Conservation (phyloP, 2,329 filamentous ascomycete genomes). For the Colletotrichum ledebouriae region DNA sequence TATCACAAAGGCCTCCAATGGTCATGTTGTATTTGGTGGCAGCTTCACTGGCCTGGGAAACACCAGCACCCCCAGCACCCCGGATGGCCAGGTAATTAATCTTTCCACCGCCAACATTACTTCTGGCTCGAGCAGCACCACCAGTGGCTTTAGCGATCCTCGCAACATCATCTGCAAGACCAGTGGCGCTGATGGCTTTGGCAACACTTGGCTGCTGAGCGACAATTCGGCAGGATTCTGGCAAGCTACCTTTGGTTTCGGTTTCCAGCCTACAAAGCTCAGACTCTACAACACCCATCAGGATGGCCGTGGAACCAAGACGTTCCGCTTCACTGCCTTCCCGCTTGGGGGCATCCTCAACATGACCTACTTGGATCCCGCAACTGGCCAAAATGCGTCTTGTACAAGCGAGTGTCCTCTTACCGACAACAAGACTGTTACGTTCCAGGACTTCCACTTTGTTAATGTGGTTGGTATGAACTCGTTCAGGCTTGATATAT, state of each 20-base stretch:
- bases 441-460: slow-evolving; percentile 91
- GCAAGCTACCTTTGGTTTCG: slow-evolving; percentile 85
- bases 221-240: slow-evolving; percentile 84
- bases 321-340: slow-evolving; percentile 87
- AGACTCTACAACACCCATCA: slow-evolving; percentile 89
- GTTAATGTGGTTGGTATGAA: slow-evolving; percentile 92
- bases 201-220: slow-evolving; percentile 85
- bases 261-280: slow-evolving; percentile 88
- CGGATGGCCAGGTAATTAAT: slow-evolving; percentile 85
- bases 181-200: slow-evolving; percentile 73
- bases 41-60: slow-evolving; percentile 91
- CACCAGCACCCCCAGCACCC: slow-evolving; percentile 74
- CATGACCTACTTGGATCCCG: slow-evolving; percentile 87
- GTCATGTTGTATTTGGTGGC: slow-evolving; percentile 92
- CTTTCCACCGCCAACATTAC: slow-evolving; percentile 82
- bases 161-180: slow-evolving; percentile 86
- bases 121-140: slow-evolving; percentile 72
- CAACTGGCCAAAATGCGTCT: slow-evolving; percentile 73
- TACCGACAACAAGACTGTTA: slow-evolving; percentile 73
- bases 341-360: slow-evolving; percentile 96
- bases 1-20: slow-evolving; percentile 83
- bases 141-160: slow-evolving; percentile 78
- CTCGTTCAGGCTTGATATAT: slow-evolving; percentile 86
- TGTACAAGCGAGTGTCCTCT: slow-evolving; percentile 92
- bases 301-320: slow-evolving; percentile 87